Percentiles rank a stretch among this genome's conserved stretches.
Evolutionary conservation across 2,329 filamentous ascomycete species (phyloP).

Genomic region (Elsinoe necatrix): DNA sequence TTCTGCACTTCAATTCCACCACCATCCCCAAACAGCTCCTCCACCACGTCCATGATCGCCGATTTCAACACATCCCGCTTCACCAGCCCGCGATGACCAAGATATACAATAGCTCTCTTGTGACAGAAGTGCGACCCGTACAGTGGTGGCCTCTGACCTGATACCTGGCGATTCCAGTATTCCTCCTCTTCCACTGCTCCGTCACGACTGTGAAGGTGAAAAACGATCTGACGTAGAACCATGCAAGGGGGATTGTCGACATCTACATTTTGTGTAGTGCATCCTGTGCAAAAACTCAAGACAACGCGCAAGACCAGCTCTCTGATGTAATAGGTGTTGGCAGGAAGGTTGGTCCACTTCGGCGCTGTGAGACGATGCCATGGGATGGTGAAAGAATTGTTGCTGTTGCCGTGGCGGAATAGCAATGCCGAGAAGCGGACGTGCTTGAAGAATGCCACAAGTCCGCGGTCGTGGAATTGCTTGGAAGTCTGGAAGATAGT

Average conservation of each 20-base stretch:
- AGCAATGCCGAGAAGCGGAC: background rate
- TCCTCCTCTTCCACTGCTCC: background rate
- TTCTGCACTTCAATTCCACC: background rate
- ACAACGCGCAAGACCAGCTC: background rate
- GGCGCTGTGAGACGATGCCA: background rate
- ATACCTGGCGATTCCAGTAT: background rate
- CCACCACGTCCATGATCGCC: background rate
- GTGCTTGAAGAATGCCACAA: background rate
- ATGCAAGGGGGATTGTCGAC: background rate
- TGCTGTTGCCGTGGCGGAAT: background rate
- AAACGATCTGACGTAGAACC: background rate
- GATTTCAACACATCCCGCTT: background rate
- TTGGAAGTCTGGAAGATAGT: background rate
- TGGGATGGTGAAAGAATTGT: background rate
- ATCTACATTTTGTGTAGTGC: background rate
- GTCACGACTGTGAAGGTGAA: background rate
- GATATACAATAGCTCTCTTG: background rate
- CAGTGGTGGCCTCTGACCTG: background rate
- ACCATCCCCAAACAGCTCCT: background rate
- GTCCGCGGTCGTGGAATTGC: background rate
- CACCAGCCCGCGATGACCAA: background rate
- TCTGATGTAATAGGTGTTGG: background rate
- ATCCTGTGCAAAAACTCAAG: background rate
- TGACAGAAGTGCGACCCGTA: background rate
- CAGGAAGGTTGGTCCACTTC: background rate